Conservation (phyloP, 805 yeast genomes). For the Cyberlindnera xishuangbannaensis region DNA sequence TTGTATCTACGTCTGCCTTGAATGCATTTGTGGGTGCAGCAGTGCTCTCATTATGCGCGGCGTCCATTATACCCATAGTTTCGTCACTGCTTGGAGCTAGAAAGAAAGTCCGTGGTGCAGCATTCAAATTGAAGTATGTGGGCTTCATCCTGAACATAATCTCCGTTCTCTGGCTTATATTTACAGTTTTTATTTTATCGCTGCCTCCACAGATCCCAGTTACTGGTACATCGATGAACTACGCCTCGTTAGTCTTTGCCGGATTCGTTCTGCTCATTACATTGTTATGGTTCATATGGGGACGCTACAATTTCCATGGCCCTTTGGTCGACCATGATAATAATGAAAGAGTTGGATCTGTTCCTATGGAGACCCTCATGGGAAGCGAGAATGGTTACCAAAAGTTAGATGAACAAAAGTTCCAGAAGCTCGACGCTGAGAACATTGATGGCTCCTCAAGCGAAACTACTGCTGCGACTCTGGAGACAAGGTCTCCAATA, state of each 20-base stretch:
- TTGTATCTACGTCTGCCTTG: constrained; percentile 68
- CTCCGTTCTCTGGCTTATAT: constrained; percentile 53
- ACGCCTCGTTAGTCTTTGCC: constrained; percentile 57
- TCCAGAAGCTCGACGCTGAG: constrained; percentile 18
- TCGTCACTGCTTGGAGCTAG: constrained; percentile 57
- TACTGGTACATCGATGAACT: constrained; percentile 35
- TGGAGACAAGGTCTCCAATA: no score
- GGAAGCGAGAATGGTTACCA: constrained; percentile 12
- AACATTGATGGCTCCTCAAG: constrained; percentile 5
- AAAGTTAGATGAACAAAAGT: constrained; percentile 20
- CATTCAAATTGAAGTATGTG: constrained; percentile 52
- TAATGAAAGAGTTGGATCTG: constrained; percentile 19
- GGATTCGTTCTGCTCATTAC: constrained; percentile 44
- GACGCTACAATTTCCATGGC: constrained; percentile 53
- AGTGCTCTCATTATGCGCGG: constrained; percentile 66
- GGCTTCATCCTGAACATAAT: constrained; percentile 61
- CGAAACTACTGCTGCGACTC: background rate
- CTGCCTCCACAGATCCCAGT: constrained; percentile 63
- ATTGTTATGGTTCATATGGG: constrained; percentile 53
- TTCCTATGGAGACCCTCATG: constrained; percentile 14
- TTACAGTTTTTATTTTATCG: constrained; percentile 58
- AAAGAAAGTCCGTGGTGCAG: constrained; percentile 58
- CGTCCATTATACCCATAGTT: constrained; percentile 71
- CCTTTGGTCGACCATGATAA: constrained; percentile 38
- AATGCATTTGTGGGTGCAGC: constrained; percentile 83